phyloP scores from a whole-genome alignment of 768 basidiomycete species.

The Lactarius deliciosus region DNA sequence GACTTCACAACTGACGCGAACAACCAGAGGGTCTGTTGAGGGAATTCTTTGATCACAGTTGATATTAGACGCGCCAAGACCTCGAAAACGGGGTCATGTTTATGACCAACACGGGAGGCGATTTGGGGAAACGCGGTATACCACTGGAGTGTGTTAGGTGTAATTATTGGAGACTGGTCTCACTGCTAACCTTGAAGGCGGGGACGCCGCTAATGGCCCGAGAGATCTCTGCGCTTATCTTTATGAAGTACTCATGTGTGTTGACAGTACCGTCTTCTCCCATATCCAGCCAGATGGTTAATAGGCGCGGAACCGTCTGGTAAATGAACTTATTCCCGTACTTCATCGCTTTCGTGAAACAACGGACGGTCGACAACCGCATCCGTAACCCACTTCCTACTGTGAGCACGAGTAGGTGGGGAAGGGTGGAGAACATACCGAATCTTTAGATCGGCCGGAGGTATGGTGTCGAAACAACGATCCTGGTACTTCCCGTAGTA shows the following conservation, averaged over 20 bases:
- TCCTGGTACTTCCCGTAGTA: constrained; percentile 90
- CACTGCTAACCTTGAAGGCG: constrained; percentile 67
- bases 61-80: constrained; percentile 66
- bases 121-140: constrained; percentile 96
- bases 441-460: constrained; percentile 42
- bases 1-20: constrained; percentile 89
- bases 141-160: constrained; percentile 58
- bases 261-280: constrained; percentile 54
- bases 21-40: constrained; percentile 90
- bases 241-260: constrained; percentile 44
- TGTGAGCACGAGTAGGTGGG: not conserved
- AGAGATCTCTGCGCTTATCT: constrained; percentile 57
- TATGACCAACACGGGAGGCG: constrained; percentile 87
- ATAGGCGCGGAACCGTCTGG: constrained; percentile 88
- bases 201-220: constrained; percentile 61
- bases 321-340: constrained; percentile 94
- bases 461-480: constrained; percentile 60
- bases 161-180: constrained; percentile 2
- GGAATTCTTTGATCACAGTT: constrained; percentile 75
- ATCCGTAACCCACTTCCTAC: constrained; percentile 55
- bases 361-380: constrained; percentile 62
- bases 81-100: constrained; percentile 56
- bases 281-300: constrained; percentile 93
- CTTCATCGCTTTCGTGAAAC: constrained; percentile 68
- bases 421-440: constrained; percentile 40